Evolutionary conservation across 805 yeast species (phyloP).

Genomic region (Starmerella potacharoeniae): DNA sequence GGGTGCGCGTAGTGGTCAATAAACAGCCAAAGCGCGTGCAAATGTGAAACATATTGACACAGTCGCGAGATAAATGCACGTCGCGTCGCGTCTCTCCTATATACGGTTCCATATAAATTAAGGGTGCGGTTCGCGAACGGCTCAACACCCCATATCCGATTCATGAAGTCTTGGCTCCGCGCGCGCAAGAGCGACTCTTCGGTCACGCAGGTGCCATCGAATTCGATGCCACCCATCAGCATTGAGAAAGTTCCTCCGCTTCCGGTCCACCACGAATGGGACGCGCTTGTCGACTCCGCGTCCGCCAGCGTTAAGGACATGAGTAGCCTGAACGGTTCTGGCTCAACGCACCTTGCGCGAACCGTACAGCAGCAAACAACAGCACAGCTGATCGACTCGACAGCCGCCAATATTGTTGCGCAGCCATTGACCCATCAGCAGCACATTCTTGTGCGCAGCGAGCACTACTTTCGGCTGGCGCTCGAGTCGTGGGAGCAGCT

Average conservation of each 20-base stretch:
- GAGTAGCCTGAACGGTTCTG: background rate
- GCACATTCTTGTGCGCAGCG: conserved; percentile 11
- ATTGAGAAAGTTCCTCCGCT: background rate
- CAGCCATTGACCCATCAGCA: background rate
- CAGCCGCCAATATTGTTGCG: background rate
- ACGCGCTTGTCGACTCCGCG: background rate
- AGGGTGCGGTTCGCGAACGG: background rate
- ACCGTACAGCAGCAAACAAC: background rate
- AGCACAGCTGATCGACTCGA: background rate
- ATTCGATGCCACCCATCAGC: background rate
- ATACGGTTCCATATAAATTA: background rate
- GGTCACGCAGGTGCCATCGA: background rate
- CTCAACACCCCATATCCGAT: too few species aligned
- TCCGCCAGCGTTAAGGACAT: background rate
- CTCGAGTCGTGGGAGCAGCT: conserved; percentile 15
- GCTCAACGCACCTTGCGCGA: background rate
- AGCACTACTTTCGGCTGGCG: conserved; percentile 16
- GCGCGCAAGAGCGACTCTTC: background rate
- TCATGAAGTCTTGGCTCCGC: conserved; percentile 3
- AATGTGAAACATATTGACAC: background rate
- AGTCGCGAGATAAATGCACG: background rate
- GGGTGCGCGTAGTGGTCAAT: background rate
- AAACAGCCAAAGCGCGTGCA: background rate
- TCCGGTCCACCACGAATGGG: background rate
- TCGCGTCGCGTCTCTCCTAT: background rate